Conservation (phyloP, 345 rosid species). For the Kernera saxatilis region DNA sequence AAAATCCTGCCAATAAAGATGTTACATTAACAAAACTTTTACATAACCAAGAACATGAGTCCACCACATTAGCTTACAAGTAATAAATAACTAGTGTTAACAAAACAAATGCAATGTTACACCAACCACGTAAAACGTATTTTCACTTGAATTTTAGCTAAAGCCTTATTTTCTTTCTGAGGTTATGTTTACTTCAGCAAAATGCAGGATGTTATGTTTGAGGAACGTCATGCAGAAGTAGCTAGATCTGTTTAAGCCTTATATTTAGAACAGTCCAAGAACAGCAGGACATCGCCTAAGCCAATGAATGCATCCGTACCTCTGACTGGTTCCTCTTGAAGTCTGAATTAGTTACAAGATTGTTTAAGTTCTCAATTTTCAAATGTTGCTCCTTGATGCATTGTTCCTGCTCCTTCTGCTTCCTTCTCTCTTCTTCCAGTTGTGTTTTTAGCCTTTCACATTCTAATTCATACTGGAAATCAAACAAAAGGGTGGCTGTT, state of each 20-base stretch:
- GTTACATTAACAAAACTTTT: not conserved
- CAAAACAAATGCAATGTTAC: not conserved
- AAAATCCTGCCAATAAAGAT: constrained; percentile 18
- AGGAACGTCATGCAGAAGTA: not conserved
- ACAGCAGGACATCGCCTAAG: not conserved
- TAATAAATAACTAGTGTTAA: not conserved
- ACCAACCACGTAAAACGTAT: not conserved
- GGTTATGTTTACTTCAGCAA: not conserved
- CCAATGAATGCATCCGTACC: constrained; percentile 37
- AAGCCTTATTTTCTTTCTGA: not conserved
- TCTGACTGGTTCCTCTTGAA: constrained; percentile 46
- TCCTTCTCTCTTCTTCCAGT: constrained; percentile 80
- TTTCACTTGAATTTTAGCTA: not conserved
- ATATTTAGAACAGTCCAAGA: not conserved
- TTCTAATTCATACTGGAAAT: constrained; percentile 78
- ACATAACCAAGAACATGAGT: not conserved
- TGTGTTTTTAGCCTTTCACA: constrained; percentile 81
- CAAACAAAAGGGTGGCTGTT: constrained; percentile 2
- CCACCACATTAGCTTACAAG: not conserved
- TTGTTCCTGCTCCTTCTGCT: constrained; percentile 61
- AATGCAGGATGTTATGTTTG: not conserved
- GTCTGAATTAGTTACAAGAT: constrained; percentile 40
- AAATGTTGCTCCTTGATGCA: constrained; percentile 62
- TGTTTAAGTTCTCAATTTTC: constrained; percentile 58
- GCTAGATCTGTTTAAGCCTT: not conserved